Evolutionary conservation across 1,139 yeast species (phyloP).

Genomic region (Protomyces pachydermus): DNA sequence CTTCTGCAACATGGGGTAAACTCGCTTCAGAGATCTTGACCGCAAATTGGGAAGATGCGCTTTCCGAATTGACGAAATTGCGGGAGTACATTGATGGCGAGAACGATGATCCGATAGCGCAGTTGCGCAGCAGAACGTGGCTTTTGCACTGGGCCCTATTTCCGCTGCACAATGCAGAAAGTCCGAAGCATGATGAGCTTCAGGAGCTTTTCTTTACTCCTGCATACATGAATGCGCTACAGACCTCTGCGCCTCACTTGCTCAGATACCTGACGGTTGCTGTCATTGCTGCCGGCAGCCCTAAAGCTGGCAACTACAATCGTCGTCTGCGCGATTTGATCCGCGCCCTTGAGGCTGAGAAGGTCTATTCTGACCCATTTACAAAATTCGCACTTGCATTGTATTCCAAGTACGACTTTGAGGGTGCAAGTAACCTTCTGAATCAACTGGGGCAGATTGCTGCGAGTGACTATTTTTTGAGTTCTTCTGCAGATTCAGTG

Average conservation of each 20-base stretch:
- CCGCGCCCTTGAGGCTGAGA: conserved; percentile 55
- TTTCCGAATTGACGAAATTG: conserved; percentile 50
- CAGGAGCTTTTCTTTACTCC: conserved; percentile 52
- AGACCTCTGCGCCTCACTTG: conserved; percentile 64
- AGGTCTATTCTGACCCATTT: conserved; percentile 59
- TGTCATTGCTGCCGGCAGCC: conserved; percentile 40
- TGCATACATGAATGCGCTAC: conserved; percentile 57
- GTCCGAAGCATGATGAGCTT: conserved; percentile 45
- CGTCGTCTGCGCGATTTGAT: conserved; percentile 55
- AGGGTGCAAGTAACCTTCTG: conserved; percentile 48
- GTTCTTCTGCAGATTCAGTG: conserved; percentile 44
- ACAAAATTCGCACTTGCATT: conserved; percentile 52
- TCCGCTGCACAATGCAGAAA: conserved; percentile 49
- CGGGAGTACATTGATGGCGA: conserved; percentile 54
- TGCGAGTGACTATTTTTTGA: conserved; percentile 53
- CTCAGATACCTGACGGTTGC: conserved; percentile 58
- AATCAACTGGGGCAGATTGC: conserved; percentile 47
- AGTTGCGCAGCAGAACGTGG: conserved; percentile 60
- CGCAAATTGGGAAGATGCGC: conserved; percentile 50
- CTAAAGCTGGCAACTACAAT: conserved; percentile 40
- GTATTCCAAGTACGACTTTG: conserved; percentile 55
- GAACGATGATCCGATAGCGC: conserved; percentile 50
- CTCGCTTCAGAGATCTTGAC: conserved; percentile 54
- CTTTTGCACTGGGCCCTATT: conserved; percentile 61
- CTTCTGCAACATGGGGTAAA: conserved; percentile 62